A percentile compares a stretch with the other conserved stretches of the same genome.
Evolutionary conservation across 768 basidiomycete species (phyloP).

Genomic region (Collybiopsis confluens): DNA sequence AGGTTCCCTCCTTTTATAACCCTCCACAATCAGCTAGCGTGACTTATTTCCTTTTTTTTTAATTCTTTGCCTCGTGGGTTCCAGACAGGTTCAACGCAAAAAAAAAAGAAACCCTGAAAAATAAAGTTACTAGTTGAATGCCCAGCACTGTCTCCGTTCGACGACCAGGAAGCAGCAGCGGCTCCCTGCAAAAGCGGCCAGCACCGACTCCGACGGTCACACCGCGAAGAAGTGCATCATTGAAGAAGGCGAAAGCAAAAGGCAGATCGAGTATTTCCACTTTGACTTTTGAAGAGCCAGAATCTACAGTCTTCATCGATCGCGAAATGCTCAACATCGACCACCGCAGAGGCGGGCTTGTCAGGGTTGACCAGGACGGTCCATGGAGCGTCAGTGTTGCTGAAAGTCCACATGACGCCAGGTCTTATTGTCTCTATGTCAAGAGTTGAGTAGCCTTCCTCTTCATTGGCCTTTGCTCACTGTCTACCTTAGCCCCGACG

Average conservation of each 20-base stretch:
- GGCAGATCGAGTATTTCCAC: constrained; percentile 1
- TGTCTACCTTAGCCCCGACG: constrained; percentile 89
- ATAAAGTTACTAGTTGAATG: too few species aligned
- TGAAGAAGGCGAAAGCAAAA: constrained; percentile 1
- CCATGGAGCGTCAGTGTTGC: constrained; percentile 89
- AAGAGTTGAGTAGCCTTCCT: constrained; percentile 68
- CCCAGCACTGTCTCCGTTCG: neutral
- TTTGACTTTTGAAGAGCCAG: constrained; percentile 8
- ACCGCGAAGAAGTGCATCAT: constrained; percentile 2
- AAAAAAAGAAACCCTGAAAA: too few species aligned
- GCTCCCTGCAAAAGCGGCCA: neutral
- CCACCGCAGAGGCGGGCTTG: constrained; percentile 42
- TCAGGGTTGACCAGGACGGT: constrained; percentile 73
- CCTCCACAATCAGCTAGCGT: too few species aligned
- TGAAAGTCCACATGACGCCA: constrained; percentile 71
- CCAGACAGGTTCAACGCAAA: too few species aligned
- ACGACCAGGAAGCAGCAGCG: constrained; percentile 7
- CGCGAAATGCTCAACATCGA: constrained; percentile 6
- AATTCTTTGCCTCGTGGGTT: too few species aligned
- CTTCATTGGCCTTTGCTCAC: constrained; percentile 15
- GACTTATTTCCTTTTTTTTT: too few species aligned
- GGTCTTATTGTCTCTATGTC: constrained; percentile 79
- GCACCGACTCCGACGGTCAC: neutral
- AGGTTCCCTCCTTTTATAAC: too few species aligned
- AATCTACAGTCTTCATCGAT: constrained; percentile 8